Percentiles rank a stretch among this genome's conserved stretches.
Evolutionary conservation across 2,329 filamentous ascomycete species (phyloP).

Genomic region (Clonostachys rhizophaga): DNA sequence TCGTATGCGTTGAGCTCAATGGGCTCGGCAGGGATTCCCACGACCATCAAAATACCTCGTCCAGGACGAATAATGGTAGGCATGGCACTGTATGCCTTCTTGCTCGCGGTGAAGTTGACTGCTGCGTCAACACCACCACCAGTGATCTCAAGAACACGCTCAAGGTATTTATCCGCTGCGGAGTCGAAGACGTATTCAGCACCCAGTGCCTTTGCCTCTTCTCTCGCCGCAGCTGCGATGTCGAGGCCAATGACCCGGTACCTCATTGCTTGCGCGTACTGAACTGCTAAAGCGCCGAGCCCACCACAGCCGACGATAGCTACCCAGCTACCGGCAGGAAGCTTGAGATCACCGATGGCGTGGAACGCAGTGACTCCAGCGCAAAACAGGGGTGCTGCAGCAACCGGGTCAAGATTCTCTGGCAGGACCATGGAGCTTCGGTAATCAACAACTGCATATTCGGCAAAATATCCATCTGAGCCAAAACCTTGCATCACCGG

Average conservation of each 20-base stretch:
- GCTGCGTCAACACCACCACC: slow-evolving; percentile 1
- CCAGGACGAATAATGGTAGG: slow-evolving; percentile 2
- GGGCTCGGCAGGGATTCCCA: slow-evolving; percentile 3
- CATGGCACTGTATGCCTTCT: slow-evolving; percentile 3
- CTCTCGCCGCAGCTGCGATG: slow-evolving; percentile 8
- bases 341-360: slow-evolving; percentile 7
- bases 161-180: neutral
- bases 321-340: slow-evolving; percentile 10
- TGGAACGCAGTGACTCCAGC: slow-evolving; percentile 17
- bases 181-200: slow-evolving; percentile 3
- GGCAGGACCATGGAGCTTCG: slow-evolving; percentile 16
- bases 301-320: slow-evolving; percentile 16
- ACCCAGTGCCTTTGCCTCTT: slow-evolving; percentile 4
- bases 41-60: slow-evolving; percentile 2
- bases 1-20: slow-evolving; percentile 2
- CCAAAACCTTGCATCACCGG: slow-evolving; percentile 13
- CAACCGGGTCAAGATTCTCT: slow-evolving; percentile 8
- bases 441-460: slow-evolving; percentile 15
- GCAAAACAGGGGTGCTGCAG: slow-evolving; percentile 18
- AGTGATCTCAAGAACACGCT: neutral
- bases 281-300: slow-evolving; percentile 13
- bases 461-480: slow-evolving; percentile 15
- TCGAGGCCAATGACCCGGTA: slow-evolving; percentile 14
- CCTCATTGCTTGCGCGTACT: slow-evolving; percentile 15
- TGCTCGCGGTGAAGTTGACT: slow-evolving; percentile 4